These are phyloP conservation scores for Rutstroemia sp. DNA, from an alignment of 2,329 filamentous ascomycete species.

Conservation along the genomic window DNA sequence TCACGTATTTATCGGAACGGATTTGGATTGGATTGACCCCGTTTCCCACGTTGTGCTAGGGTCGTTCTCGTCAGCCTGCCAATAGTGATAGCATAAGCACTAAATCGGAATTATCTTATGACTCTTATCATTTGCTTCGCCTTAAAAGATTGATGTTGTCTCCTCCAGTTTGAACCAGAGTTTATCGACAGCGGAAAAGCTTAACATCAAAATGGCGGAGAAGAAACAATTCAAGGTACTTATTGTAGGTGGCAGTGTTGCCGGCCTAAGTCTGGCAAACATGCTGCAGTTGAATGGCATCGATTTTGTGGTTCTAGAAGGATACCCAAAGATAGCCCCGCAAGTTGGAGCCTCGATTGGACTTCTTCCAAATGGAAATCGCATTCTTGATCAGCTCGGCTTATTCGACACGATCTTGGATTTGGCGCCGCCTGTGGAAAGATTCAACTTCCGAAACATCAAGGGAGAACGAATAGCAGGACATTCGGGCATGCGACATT, in stretches of 20 bases:
- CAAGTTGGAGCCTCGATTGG: slow-evolving; percentile 42
- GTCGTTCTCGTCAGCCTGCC: too few species aligned
- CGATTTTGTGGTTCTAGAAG: slow-evolving; percentile 43
- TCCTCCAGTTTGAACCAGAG: not conserved
- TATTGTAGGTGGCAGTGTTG: slow-evolving; percentile 43
- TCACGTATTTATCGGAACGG: too few species aligned
- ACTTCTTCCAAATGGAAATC: slow-evolving; percentile 35
- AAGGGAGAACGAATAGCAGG: not conserved
- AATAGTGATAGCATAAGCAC: too few species aligned
- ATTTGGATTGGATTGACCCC: too few species aligned
- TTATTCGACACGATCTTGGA: slow-evolving; percentile 17
- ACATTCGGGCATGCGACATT: not conserved
- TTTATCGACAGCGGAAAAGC: not conserved
- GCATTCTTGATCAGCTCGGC: slow-evolving; percentile 45
- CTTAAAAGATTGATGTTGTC: not conserved
- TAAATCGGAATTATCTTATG: too few species aligned
- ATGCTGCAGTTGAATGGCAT: slow-evolving; percentile 38
- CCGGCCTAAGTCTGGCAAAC: slow-evolving; percentile 39
- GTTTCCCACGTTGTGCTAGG: too few species aligned
- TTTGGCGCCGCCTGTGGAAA: slow-evolving; percentile 2
- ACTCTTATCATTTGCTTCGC: too few species aligned
- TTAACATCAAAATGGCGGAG: not conserved
- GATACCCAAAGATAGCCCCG: slow-evolving; percentile 35
- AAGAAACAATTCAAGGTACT: slow-evolving; percentile 29
- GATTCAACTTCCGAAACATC: not conserved